phyloP scores from a whole-genome alignment of 2,329 filamentous ascomycete species.

The Aspergillus novofumigatus region DNA sequence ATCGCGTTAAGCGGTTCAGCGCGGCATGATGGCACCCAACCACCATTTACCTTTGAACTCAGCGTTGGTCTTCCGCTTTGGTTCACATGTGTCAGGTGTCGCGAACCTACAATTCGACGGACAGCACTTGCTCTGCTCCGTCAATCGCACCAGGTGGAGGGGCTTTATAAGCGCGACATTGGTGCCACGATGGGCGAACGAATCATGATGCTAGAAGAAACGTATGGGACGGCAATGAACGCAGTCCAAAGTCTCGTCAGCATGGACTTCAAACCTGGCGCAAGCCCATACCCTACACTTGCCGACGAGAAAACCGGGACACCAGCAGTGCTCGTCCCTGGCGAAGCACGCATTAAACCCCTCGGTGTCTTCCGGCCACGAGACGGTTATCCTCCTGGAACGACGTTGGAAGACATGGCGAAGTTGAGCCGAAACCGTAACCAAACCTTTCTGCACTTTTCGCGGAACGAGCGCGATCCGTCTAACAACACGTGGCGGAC shows the following conservation, averaged over 20 bases:
- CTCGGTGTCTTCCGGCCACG: conserved; percentile 17
- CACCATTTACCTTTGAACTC: conserved; percentile 31
- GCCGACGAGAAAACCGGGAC: not conserved
- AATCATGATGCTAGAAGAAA: conserved; percentile 31
- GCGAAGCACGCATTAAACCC: conserved; percentile 23
- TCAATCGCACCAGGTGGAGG: conserved; percentile 23
- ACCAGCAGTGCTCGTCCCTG: conserved; percentile 5
- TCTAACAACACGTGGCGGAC: conserved; percentile 14
- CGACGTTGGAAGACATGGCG: conserved; percentile 13
- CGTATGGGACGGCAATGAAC: conserved; percentile 7
- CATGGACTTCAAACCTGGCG: not conserved
- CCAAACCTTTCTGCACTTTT: conserved; percentile 20
- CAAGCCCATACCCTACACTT: not conserved
- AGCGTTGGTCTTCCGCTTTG: conserved; percentile 27
- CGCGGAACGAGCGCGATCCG: conserved; percentile 17
- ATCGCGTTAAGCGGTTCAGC: conserved; percentile 17
- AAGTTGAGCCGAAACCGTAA: conserved; percentile 17
- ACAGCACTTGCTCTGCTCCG: conserved; percentile 24
- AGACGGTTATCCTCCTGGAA: conserved; percentile 6
- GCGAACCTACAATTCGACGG: conserved; percentile 28
- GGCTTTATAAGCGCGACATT: conserved; percentile 18
- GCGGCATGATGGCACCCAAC: conserved; percentile 20
- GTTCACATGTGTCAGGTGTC: conserved; percentile 29
- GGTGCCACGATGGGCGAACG: conserved; percentile 13
- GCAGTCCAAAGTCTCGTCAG: not conserved